A percentile compares a stretch with the other conserved stretches of the same genome.
phyloP scores from a whole-genome alignment of 2,329 filamentous ascomycete genomes.

The Aspergillus udagawae region DNA sequence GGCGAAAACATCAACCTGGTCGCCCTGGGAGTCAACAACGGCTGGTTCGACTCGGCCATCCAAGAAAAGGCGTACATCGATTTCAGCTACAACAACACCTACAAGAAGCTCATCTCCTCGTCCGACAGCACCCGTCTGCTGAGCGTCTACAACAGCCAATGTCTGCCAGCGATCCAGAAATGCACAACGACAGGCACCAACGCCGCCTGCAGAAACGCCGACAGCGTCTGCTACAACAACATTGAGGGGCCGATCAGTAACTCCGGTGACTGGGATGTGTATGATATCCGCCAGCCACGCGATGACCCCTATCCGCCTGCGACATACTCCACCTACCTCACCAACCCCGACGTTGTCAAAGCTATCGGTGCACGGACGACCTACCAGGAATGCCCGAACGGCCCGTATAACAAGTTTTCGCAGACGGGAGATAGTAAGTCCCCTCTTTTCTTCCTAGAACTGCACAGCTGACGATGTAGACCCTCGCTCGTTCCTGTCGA shows the following conservation, averaged over 20 bases:
- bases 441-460: not conserved
- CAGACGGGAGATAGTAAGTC: constrained; percentile 39
- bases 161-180: constrained; percentile 36
- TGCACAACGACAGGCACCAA: constrained; percentile 33
- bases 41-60: constrained; percentile 48
- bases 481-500: constrained; percentile 43
- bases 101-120: constrained; percentile 39
- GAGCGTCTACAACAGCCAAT: constrained; percentile 31
- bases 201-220: constrained; percentile 30
- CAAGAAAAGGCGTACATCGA: constrained; percentile 45
- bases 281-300: constrained; percentile 42
- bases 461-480: constrained; percentile 21
- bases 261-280: constrained; percentile 34
- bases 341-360: constrained; percentile 31
- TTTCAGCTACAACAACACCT: constrained; percentile 47
- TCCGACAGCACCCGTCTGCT: constrained; percentile 29
- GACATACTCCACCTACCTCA: constrained; percentile 43
- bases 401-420: constrained; percentile 35
- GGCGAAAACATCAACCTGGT: constrained; percentile 49
- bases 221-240: constrained; percentile 31
- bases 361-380: constrained; percentile 45
- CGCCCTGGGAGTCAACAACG: constrained; percentile 55
- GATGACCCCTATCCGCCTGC: constrained; percentile 38
- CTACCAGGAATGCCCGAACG: constrained; percentile 42
- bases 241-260: constrained; percentile 35